Conservation (phyloP, 2,329 filamentous ascomycete genomes). For the Cercospora citrullina region DNA sequence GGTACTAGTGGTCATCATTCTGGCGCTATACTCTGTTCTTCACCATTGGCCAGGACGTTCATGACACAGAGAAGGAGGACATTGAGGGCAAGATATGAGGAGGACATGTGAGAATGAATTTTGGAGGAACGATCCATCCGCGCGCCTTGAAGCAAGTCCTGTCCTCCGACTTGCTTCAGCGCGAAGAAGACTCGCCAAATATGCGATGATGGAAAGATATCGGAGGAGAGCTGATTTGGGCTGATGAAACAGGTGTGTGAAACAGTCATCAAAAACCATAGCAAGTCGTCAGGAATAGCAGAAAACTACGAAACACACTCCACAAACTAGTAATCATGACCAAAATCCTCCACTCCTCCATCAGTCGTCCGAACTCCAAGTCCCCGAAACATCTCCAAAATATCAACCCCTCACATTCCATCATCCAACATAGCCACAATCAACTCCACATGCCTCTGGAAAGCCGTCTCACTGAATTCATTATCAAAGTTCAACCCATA, state of each 20-base stretch:
- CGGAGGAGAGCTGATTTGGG: neutral
- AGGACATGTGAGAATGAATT: neutral
- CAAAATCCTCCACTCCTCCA: neutral
- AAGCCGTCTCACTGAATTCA: constrained; percentile 16
- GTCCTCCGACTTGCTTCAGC: neutral
- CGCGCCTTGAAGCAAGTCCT: neutral
- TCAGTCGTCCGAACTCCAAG: neutral
- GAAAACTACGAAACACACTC: neutral
- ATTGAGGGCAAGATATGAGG: neutral
- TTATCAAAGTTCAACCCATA: constrained; percentile 24
- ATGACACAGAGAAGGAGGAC: neutral
- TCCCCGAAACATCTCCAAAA: no score
- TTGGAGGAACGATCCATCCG: neutral
- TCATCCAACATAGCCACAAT: neutral
- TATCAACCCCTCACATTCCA: neutral
- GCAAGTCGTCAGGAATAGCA: neutral
- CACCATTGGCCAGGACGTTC: neutral
- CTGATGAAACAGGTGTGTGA: neutral
- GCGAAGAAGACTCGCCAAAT: neutral
- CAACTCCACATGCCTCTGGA: neutral
- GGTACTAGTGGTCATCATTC: neutral
- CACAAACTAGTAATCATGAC: neutral
- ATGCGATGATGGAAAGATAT: neutral
- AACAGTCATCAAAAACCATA: no score
- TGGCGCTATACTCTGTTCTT: neutral